phyloP scores from a whole-genome alignment of 768 basidiomycete species.

The Suillus placidus region DNA sequence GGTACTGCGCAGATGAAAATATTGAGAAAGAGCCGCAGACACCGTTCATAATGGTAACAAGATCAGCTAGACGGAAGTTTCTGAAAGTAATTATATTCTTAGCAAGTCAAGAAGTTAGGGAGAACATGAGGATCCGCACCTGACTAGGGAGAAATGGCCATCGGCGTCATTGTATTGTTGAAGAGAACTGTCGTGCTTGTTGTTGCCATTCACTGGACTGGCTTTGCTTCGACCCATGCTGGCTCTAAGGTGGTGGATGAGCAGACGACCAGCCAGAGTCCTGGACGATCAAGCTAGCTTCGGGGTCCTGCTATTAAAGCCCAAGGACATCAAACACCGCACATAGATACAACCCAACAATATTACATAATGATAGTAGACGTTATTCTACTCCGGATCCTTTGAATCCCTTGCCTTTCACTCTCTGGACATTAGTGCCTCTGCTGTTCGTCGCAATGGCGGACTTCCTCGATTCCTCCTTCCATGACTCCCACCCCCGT shows the following conservation, averaged over 20 bases:
- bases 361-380: too few species aligned
- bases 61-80: constrained; percentile 96
- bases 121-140: constrained; percentile 48
- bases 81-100: constrained; percentile 44
- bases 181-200: constrained; percentile 38
- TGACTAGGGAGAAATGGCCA: constrained; percentile 96
- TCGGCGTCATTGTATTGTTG: constrained; percentile 87
- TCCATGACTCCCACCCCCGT: constrained; percentile 31
- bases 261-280: constrained; percentile 31
- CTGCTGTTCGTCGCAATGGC: constrained; percentile 51
- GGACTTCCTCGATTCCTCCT: constrained; percentile 36
- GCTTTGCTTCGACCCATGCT: constrained; percentile 35
- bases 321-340: constrained; percentile 19
- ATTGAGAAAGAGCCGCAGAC: constrained; percentile 96
- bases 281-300: constrained; percentile 11
- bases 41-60: constrained; percentile 99
- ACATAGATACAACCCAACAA: constrained; percentile 11
- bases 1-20: constrained; percentile 90
- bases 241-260: constrained; percentile 6
- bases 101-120: constrained; percentile 15
- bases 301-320: constrained; percentile 1
- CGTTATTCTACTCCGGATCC: constrained; percentile 38
- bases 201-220: constrained; percentile 24
- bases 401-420: constrained; percentile 61
- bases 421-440: constrained; percentile 47